Evolutionary conservation across 345 rosid species (phyloP), one percentile per base, ranked within the genome.

Genomic region (Arabis alpina): DNA sequence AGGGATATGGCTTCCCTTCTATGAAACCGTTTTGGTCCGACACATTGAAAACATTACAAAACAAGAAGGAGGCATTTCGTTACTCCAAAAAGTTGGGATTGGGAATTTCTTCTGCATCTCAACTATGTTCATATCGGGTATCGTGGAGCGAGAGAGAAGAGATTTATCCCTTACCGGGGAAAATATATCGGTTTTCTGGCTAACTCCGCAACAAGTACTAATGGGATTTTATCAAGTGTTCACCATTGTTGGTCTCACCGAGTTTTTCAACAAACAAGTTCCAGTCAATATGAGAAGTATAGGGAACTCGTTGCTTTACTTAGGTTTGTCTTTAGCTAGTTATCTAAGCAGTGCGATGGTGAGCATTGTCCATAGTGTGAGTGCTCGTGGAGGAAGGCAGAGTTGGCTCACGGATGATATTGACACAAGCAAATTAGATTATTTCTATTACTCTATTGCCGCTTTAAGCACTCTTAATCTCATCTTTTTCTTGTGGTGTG

Each of bases 211-310:
- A 61, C 88, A 85, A 25, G 45, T 84, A 47, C 57, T 86, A 44
- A 67, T 80, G 80, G 96, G 93, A 1, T 73, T 87, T 3, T 79
- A 69, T 14, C 83, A 89, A 74, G 91, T 88, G 10, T 89, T 87
- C 74, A 80, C 79, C 58, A 53, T 77, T 1, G 75, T 87, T 5
- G 93, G 92, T 16, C 86, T 72, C 53, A 80, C 86, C 2, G 96
- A 89, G 71, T 87, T 87, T 15, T 82, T 80, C 79, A 87, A 86
- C 77, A 74, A 64, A 53, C 79, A 87, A 75, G 81, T 86, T 14
- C 96, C 96, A 0, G 82, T 80, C 47, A 79, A 78, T 54, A 84
- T 89, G 96, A 83, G 71, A 70, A 89, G 89, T 61, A 66, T 87
- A 10, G 89, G 77, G 10, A 86, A 86, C 63, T 70, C 79, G 25